phyloP scores from a whole-genome alignment of 1,139 yeast species.

The Saccharomyces hybrid region DNA sequence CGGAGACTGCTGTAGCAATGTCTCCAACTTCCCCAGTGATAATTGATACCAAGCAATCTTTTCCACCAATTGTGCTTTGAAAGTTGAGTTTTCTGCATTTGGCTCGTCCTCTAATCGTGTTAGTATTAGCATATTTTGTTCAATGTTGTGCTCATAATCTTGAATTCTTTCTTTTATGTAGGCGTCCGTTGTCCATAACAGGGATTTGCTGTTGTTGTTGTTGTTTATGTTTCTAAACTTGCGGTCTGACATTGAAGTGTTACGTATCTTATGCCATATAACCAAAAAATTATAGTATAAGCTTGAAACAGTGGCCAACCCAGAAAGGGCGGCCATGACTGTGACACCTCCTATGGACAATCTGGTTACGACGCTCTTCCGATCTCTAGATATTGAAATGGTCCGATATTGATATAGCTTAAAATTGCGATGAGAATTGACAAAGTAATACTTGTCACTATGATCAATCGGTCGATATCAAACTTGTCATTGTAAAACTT shows the following conservation, averaged over 20 bases:
- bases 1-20: constrained; percentile 14
- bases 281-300: constrained; percentile 37
- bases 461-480: constrained; percentile 19
- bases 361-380: too few species aligned
- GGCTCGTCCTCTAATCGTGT: constrained; percentile 10
- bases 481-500: constrained; percentile 30
- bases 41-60: constrained; percentile 24
- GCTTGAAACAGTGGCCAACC: constrained; percentile 69
- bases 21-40: constrained; percentile 20
- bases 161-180: constrained; percentile 14
- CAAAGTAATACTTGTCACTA: constrained; percentile 19
- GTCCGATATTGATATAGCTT: constrained; percentile 21
- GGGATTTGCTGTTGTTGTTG: constrained; percentile 11
- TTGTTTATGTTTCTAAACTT: constrained; percentile 1
- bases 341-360: constrained; percentile 66
- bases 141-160: constrained; percentile 15
- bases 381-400: too few species aligned
- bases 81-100: constrained; percentile 8
- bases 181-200: constrained; percentile 22
- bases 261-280: background rate
- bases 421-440: constrained; percentile 17
- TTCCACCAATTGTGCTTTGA: constrained; percentile 19
- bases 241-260: background rate
- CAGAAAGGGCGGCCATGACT: constrained; percentile 61
- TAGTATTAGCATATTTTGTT: constrained; percentile 14